Evolutionary conservation across 2,329 filamentous ascomycete genomes (phyloP).

Genomic region (Pseudofabraea citricarpa): DNA sequence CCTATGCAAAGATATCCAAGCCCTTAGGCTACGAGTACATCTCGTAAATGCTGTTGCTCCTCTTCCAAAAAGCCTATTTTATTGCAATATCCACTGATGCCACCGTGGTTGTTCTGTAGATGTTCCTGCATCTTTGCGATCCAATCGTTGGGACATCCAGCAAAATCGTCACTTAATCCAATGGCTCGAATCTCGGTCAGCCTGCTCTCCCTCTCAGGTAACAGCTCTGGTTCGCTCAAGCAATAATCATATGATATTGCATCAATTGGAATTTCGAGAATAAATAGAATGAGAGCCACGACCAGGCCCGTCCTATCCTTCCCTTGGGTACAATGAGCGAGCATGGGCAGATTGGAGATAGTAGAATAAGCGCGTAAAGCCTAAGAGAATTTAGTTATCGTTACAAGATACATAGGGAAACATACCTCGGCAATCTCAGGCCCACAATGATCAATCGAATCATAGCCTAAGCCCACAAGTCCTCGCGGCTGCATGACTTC

Average conservation of each 20-base stretch:
- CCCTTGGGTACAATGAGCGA: conserved; percentile 84
- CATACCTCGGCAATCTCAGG: conserved; percentile 49
- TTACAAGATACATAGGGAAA: conserved; percentile 3
- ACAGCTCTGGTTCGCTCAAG: conserved; percentile 58
- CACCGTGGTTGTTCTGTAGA: conserved; percentile 58
- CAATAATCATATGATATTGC: conserved; percentile 70
- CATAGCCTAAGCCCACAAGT: conserved; percentile 62
- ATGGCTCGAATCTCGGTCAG: conserved; percentile 65
- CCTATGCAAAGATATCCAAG: no score
- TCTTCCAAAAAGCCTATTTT: conserved; percentile 51
- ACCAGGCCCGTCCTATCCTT: conserved; percentile 80
- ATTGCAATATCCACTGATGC: conserved; percentile 60
- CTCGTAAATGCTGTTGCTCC: conserved; percentile 13
- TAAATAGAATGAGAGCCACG: conserved; percentile 61
- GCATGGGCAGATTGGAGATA: conserved; percentile 50
- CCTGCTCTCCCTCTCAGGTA: conserved; percentile 55
- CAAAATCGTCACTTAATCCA: conserved; percentile 71
- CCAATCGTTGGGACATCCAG: conserved; percentile 58
- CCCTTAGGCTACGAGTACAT: no score
- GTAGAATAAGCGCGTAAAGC: conserved; percentile 45
- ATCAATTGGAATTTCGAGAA: conserved; percentile 49
- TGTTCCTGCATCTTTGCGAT: conserved; percentile 54
- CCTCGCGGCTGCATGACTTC: conserved; percentile 71
- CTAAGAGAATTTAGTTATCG: conserved; percentile 15
- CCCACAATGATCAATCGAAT: conserved; percentile 65